Conservation (phyloP, 257 asterid genomes). For the Rubia yunnanensis region DNA sequence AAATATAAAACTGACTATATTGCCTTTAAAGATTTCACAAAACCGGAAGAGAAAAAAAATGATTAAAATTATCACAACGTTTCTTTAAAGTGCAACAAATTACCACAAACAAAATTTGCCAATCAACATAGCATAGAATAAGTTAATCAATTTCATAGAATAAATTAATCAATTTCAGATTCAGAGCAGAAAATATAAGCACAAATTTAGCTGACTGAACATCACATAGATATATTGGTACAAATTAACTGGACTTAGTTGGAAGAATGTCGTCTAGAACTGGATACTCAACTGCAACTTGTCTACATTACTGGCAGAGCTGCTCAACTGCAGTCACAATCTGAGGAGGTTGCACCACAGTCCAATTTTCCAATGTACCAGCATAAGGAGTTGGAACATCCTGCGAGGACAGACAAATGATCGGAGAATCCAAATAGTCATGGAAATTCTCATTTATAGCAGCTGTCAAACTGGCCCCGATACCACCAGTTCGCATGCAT, state of each 20-base stretch:
- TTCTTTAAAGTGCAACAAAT: slow-evolving; percentile 4
- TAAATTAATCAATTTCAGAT: neutral
- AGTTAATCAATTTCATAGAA: neutral
- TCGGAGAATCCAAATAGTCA: slow-evolving; percentile 44
- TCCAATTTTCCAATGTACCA: slow-evolving; percentile 43
- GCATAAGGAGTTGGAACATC: slow-evolving; percentile 56
- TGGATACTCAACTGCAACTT: slow-evolving; percentile 14
- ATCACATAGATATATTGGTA: slow-evolving; percentile 5
- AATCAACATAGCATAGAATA: neutral
- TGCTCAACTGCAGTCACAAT: slow-evolving; percentile 48
- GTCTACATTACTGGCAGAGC: slow-evolving; percentile 31
- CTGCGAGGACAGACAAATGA: slow-evolving; percentile 46
- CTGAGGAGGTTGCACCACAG: slow-evolving; percentile 49
- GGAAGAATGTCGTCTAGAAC: slow-evolving; percentile 9
- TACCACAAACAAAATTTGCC: neutral
- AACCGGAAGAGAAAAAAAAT: neutral
- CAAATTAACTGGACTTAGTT: slow-evolving; percentile 1
- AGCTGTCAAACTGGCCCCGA: slow-evolving; percentile 50
- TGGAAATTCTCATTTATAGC: slow-evolving; percentile 47
- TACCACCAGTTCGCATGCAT: slow-evolving; percentile 54
- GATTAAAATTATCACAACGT: neutral
- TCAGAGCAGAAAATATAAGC: slow-evolving; percentile 3
- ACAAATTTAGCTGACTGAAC: slow-evolving; percentile 1
- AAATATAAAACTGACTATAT: no score
- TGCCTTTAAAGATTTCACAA: neutral